Conservation (phyloP, 306 rosid species). For the Cucurbita moschata region DNA sequence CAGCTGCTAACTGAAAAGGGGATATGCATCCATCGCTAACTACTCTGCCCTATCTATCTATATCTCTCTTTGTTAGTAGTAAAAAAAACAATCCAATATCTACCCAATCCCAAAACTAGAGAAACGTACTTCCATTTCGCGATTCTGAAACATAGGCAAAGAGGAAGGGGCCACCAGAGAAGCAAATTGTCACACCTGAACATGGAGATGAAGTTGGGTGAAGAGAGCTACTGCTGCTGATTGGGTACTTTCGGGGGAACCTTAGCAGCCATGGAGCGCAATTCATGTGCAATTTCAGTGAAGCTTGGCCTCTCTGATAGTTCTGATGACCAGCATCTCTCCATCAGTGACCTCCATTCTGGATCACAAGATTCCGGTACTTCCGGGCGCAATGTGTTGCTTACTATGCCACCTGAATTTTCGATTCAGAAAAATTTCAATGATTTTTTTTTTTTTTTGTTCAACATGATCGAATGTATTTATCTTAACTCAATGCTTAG, state of each 20-base stretch:
- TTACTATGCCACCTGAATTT: slow-evolving; percentile 77
- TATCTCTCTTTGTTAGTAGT: not conserved
- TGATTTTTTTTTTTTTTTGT: no score
- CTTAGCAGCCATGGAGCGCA: slow-evolving; percentile 60
- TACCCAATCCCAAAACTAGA: not conserved
- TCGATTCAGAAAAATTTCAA: not conserved
- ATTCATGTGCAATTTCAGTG: slow-evolving; percentile 53
- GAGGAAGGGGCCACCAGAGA: not conserved
- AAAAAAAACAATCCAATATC: not conserved
- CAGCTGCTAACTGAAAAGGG: not conserved
- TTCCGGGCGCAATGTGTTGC: slow-evolving; percentile 73
- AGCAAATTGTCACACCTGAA: slow-evolving; percentile 26
- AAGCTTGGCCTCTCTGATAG: slow-evolving; percentile 73
- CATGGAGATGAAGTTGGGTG: slow-evolving; percentile 12
- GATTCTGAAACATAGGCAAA: not conserved
- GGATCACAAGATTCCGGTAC: slow-evolving; percentile 59
- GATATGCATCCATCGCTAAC: not conserved
- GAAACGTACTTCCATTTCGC: not conserved
- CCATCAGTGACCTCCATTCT: slow-evolving; percentile 70
- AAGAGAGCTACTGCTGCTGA: slow-evolving; percentile 36
- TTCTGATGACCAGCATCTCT: slow-evolving; percentile 81
- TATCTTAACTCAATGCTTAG: no score
- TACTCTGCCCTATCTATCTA: not conserved
- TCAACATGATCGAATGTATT: no score
- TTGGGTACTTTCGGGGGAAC: slow-evolving; percentile 52